These are phyloP conservation scores for Boechera stricta DNA, from an alignment of 345 rosid species.

Conservation along the genomic window DNA sequence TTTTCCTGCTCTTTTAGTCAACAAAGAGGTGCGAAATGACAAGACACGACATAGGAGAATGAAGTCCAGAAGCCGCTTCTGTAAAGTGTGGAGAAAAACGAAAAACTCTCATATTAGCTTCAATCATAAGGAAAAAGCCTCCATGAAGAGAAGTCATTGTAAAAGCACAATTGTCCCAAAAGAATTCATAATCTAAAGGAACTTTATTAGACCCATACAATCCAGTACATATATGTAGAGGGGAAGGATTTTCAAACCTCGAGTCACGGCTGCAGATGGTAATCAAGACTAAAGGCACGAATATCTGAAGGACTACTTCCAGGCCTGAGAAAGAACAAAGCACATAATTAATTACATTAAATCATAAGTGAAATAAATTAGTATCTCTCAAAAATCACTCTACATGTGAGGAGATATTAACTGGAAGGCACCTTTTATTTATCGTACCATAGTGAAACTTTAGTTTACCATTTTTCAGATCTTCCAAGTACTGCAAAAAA, in stretches of 20 bases:
- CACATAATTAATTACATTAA: conserved; percentile 17
- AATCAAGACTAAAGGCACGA: conserved; percentile 74
- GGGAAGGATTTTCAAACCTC: conserved; percentile 24
- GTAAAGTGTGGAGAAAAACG: not conserved
- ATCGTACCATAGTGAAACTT: conserved; percentile 92
- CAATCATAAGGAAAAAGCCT: not conserved
- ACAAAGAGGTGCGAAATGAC: conserved; percentile 5
- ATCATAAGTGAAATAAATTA: not conserved
- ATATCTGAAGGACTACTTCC: conserved; percentile 92
- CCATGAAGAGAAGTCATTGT: not conserved
- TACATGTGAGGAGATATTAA: not conserved
- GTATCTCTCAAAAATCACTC: conserved; percentile 10
- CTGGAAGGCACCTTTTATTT: conserved; percentile 68
- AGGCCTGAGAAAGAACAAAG: conserved; percentile 58
- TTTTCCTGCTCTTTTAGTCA: not conserved
- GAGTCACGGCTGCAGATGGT: conserved; percentile 72
- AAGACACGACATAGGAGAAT: not conserved
- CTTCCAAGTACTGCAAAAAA: conserved; percentile 73
- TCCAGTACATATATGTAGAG: not conserved
- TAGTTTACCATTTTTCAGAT: conserved; percentile 63
- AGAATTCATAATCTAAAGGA: not conserved
- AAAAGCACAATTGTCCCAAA: not conserved
- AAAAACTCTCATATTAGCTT: conserved; percentile 1
- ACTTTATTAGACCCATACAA: not conserved
- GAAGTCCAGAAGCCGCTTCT: conserved; percentile 26